Evolutionary conservation across 225 moss, liverwort and hornwort species (phyloP), one percentile per base, ranked within the genome.

Genomic region (Physcomitrellopsis africana): DNA sequence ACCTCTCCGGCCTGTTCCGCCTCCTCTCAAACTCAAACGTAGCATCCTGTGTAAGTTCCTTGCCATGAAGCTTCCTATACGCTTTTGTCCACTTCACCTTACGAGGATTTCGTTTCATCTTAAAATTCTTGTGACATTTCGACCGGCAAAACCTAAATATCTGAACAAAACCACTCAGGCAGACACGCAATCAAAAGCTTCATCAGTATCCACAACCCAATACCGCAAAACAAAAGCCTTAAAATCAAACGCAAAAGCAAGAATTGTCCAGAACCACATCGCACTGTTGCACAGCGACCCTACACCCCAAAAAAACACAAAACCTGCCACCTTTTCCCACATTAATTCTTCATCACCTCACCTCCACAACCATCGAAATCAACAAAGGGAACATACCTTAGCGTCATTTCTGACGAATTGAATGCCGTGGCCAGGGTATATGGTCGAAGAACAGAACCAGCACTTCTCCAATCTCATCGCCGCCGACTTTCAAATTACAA

Each of bases 21-120:
- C 86, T 93, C 80, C 95, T 83, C 86, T 96, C 93, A 67, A 96
- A 83, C 74, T 96, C 95, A 74, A 96, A 96, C n/a, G 95, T 92
- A 29, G 93, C 41, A 69, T 96, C 95, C 86, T 89, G 89, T 60
- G 91, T 82, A 1, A 96, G 87, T 54, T 96, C 95, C 80, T 96
- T 96, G 58, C 91, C 89, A 70, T 92, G 93, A 2, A 96, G 91
- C 67, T 92, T 96, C 49, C 95, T 84, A 52, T 92, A 96, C 19
- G 95, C 93, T 80, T 96, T 96, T 0, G 95, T 96, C 95, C 93
- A 96, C 74, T 86, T 96, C 77, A 92, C 93, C 80, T 96, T 96
- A 17, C 95, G 93, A 19, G 95, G 95, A 77, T 96, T 96, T n/a
- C 93, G 78, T 87, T 93, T 96, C 93, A 96, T 93, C 77, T 96